Base-by-base conservation (phyloP, 2,329 filamentous ascomycete genomes). In the Penicillium hordei region DNA sequence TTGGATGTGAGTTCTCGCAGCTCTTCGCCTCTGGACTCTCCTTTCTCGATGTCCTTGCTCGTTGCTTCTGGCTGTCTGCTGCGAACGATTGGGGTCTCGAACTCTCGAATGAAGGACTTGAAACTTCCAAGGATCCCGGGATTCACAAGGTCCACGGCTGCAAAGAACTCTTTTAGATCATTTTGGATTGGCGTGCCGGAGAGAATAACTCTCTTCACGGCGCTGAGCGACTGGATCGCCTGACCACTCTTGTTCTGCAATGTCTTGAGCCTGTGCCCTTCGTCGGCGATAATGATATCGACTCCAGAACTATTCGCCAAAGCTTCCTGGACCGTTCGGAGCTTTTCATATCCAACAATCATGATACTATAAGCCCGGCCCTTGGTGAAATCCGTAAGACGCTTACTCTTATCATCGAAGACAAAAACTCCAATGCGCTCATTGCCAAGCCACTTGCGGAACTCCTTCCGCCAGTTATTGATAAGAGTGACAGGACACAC, bases 321-420 rank as follows among this genome's bases (percentile, higher is more conserved):
- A 51, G 88, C 85, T 50, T 86, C 85, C 60, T 88, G 84, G 1
- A 90, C 83, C 5, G 80, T 82, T 48, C 86, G 81, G 31, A 90
- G 75, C 72, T 87, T 88, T 70, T 90, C 88, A 66, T 90, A 90
- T 1, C 88, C 88, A 57, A 90, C 84, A 62, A 90, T 87, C 86
- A 90, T 87, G 25, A 90, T 80, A 63, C 82, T 87, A 68, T 89
- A 90, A 25, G 82, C 81, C 66, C 81, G 86, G 31, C 87, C 87
- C 73, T 79, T 84, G 1, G 87, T 90, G 68, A 90, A 90, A 68
- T 89, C 86, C 1, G 83, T 85, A 29, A 90, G 75, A 45, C 83
- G 81, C 58, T 80, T 85, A 56, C 82, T 81, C 58, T 82, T 82
- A 58, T 85, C 81, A 60, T 86, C 85, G 21, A 82, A 83, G 13